These are phyloP conservation scores for Hypoxylon sp. DNA, from an alignment of 2,329 filamentous ascomycete genomes.

Conservation along the genomic window DNA sequence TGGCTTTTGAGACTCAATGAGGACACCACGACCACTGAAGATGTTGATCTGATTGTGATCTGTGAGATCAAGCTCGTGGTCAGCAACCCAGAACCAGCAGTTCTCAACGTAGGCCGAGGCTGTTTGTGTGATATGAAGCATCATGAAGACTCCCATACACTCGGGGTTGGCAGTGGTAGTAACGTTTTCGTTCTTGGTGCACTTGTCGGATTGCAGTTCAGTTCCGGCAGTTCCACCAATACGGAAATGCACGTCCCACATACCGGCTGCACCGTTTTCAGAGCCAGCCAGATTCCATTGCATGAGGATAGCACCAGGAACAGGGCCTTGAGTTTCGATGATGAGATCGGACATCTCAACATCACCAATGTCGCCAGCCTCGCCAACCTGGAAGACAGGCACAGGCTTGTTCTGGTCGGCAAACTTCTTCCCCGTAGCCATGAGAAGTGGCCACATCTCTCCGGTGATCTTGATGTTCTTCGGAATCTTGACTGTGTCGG, in stretches of 20 bases:
- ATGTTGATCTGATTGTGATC: slow-evolving; percentile 85
- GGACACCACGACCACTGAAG: slow-evolving; percentile 87
- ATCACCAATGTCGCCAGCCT: slow-evolving; percentile 79
- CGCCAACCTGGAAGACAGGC: slow-evolving; percentile 87
- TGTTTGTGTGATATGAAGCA: slow-evolving; percentile 73
- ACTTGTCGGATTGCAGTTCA: slow-evolving; percentile 81
- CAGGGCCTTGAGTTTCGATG: slow-evolving; percentile 84
- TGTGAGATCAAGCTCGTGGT: slow-evolving; percentile 85
- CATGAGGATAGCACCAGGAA: slow-evolving; percentile 89
- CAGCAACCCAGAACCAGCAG: slow-evolving; percentile 89
- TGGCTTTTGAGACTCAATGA: slow-evolving; percentile 81
- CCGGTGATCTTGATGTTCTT: slow-evolving; percentile 89
- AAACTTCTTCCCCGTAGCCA: slow-evolving; percentile 83
- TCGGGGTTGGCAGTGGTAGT: slow-evolving; percentile 71
- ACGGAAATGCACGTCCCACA: slow-evolving; percentile 98
- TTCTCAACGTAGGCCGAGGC: slow-evolving; percentile 87
- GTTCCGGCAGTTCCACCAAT: slow-evolving; percentile 90
- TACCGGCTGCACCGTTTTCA: slow-evolving; percentile 76
- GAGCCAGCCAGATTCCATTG: slow-evolving; percentile 87
- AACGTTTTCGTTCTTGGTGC: slow-evolving; percentile 78
- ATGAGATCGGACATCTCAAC: slow-evolving; percentile 92
- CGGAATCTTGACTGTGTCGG: slow-evolving; percentile 77
- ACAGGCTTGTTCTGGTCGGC: slow-evolving; percentile 79
- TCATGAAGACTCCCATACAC: slow-evolving; percentile 81
- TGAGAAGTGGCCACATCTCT: slow-evolving; percentile 91